Evolutionary conservation across 2,329 filamentous ascomycete species (phyloP), one percentile per base, ranked within the genome.

Genomic region (Domatiomyces globalis): DNA sequence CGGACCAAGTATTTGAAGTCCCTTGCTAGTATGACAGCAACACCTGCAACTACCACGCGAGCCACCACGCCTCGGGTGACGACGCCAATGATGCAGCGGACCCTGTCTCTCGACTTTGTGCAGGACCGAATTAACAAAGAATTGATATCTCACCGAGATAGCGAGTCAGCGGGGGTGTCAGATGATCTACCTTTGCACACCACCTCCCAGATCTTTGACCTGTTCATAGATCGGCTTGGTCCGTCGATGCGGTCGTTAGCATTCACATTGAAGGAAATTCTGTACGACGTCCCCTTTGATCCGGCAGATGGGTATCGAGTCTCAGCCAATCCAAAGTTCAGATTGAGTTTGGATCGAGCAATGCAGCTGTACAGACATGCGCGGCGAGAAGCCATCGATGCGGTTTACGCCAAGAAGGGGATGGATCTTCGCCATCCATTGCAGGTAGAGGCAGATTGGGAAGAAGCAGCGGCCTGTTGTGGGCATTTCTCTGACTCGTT

Each of bases 241-340:
- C 92, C 92, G 1, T 92, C 90, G 0, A 94, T 95, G 81, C 94
- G 95, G 66, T 95, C 90, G 0, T 71, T 98, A n/a, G 87, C 87
- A 2, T 92, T 85, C 61, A 96, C 92, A 0, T 69, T 98, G 42
- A 87, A 87, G 9, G 84, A 94, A 63, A 88, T 94, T 8, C 78
- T 98, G 6, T 83, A 87, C 49, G 88, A 95, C 55, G 76, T 94
- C 1, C 87, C 89, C 0, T 96, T 94, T 66, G 81, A 81, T 4
- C 71, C 79, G 10, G 75, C 77, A 1, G 79, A 84, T 0, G 74
- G 81, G 25, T 81, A 81, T 54, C 73, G 78, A 36, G 84, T 96
- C 53, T 76, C 74, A 1, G 77, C 92, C 48, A 88, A 94, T 61
- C 81, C 83, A 48, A 82, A 87, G 58, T 87, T 95, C 59, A 81